Base-by-base conservation (phyloP, 2,329 filamentous ascomycete species). In the Fusarium sulawesiense region DNA sequence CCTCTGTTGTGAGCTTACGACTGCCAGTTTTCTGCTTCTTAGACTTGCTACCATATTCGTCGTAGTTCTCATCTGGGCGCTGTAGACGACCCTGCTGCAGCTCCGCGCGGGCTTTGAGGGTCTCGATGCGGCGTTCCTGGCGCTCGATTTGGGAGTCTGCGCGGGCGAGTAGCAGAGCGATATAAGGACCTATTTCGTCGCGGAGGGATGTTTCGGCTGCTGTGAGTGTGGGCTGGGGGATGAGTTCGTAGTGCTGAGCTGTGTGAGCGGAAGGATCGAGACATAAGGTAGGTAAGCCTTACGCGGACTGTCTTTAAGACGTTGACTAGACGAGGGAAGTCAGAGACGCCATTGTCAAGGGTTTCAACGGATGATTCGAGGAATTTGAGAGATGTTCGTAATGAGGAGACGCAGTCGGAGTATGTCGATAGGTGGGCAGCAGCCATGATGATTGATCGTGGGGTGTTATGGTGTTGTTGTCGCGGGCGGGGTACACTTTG, bases 111-210 rank as follows among this genome's bases (percentile, higher is more conserved):
- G 94, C 93, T 72, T 94, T 93, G 37, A 97, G 85, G 1, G 91
- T 91, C 76, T 97, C 91, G 78, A 97, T 93, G 70, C 93, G 91
- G 9, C 94, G 89, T 55, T 92, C 92, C 44, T 95, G 89, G 62
- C 93, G 92, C 73, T 94, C 93, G 41, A 97, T 87, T 76, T 97
- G 91, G 68, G 91, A 89, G 71, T 93, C 90, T n/a, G 94, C 93
- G 71, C 94, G 91, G 68, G 90, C 87, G 54, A 98, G 89, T 4
- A 98, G 88, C 61, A 89, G 88, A 30, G 90, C 85, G 69, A 97
- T 92, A 79, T 93, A 94, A 11, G 94, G 94, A n/a, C 91, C 91
- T 73, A 97, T 96, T 78, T 97, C 94, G 75, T 93, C 92, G 74
- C 94, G 91, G 20, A 98, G 88, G 7, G 93, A 91, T 71, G 92